These are phyloP conservation scores for Boletus patriciae DNA, from an alignment of 768 basidiomycete species.

Conservation along the genomic window DNA sequence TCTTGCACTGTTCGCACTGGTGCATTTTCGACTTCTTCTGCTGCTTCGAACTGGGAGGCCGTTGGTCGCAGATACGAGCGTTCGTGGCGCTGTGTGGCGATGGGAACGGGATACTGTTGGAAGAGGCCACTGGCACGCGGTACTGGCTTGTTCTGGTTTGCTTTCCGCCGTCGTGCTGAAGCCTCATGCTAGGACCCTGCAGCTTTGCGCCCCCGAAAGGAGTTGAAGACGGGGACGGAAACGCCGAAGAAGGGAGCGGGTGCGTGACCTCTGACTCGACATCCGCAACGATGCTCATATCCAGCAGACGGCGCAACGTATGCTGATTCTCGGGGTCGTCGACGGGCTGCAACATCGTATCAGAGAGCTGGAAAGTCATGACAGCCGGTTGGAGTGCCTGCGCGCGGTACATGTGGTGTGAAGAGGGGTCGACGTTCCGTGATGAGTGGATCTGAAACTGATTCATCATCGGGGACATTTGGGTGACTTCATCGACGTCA, in stretches of 20 bases:
- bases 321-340: conserved; percentile 30
- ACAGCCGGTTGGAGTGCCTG: conserved; percentile 26
- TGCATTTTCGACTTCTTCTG: conserved; percentile 51
- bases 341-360: conserved; percentile 23
- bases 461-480: conserved; percentile 35
- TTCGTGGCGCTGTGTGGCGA: conserved; percentile 8
- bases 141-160: conserved; percentile 9
- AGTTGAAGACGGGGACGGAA: conserved; percentile 1
- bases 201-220: conserved; percentile 1
- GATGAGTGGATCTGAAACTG: conserved; percentile 30
- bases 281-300: conserved; percentile 19
- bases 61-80: conserved; percentile 10
- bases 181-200: conserved; percentile 29
- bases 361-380: conserved; percentile 34
- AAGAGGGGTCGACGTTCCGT: conserved; percentile 4
- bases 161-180: conserved; percentile 16
- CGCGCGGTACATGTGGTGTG: conserved; percentile 4
- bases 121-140: conserved; percentile 10
- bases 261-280: conserved; percentile 13
- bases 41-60: conserved; percentile 8
- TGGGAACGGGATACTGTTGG: conserved; percentile 6
- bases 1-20: conserved; percentile 44
- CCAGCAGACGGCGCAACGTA: conserved; percentile 16
- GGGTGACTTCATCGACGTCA: conserved; percentile 24
- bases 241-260: conserved; percentile 4